Evolutionary conservation across 2,329 filamentous ascomycete genomes (phyloP).

Genomic region (Celoporthe dispersa): DNA sequence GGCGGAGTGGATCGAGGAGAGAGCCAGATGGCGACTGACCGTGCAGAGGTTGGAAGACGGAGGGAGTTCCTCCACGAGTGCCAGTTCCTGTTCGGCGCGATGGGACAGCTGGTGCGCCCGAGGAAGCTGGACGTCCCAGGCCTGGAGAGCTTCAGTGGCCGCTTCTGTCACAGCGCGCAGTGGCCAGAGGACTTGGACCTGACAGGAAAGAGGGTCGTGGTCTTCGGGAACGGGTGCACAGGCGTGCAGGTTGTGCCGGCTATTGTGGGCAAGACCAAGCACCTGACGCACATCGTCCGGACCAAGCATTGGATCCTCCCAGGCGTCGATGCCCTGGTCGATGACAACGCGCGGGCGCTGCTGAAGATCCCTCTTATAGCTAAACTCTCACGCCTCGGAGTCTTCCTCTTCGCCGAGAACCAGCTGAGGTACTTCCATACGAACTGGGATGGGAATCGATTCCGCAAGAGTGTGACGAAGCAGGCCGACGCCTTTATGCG

Average conservation of each 20-base stretch:
- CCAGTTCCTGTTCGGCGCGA: constrained; percentile 45
- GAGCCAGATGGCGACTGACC: constrained; percentile 41
- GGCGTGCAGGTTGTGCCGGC: constrained; percentile 42
- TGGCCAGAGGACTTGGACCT: constrained; percentile 37
- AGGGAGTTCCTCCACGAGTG: constrained; percentile 41
- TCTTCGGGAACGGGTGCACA: constrained; percentile 44
- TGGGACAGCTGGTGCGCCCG: constrained; percentile 42
- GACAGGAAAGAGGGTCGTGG: constrained; percentile 38
- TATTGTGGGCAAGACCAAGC: constrained; percentile 39
- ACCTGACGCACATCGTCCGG: constrained; percentile 48
- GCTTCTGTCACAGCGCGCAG: constrained; percentile 39
- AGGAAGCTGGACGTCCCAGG: constrained; percentile 40
- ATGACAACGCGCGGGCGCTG: constrained; percentile 42
- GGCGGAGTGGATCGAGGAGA: constrained; percentile 45
- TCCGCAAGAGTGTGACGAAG: constrained; percentile 43
- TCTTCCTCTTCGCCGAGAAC: constrained; percentile 45
- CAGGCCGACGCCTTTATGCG: constrained; percentile 47
- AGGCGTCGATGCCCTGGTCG: constrained; percentile 67
- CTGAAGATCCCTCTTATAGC: constrained; percentile 51
- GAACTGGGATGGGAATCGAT: constrained; percentile 42
- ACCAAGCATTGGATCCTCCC: constrained; percentile 49
- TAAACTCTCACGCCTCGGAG: constrained; percentile 45
- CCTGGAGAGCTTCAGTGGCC: constrained; percentile 37
- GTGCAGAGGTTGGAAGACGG: constrained; percentile 35
- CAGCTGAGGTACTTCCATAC: constrained; percentile 44